phyloP scores from a whole-genome alignment of 2,329 filamentous ascomycete species.

The Raffaelea arxii region DNA sequence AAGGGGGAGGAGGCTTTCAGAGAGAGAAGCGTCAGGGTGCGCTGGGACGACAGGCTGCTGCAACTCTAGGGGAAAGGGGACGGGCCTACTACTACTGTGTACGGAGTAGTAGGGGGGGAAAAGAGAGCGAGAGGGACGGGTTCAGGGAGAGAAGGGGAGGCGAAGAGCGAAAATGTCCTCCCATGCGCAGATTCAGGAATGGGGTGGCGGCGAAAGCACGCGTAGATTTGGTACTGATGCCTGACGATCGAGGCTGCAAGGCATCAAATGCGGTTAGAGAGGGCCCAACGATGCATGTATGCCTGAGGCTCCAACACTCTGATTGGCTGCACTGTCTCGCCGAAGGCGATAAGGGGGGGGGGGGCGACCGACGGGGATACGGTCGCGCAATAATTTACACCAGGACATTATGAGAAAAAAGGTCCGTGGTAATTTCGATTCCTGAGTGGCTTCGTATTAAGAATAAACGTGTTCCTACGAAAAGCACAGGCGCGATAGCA shows the following conservation, averaged over 20 bases:
- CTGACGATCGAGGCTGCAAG: constrained; percentile 11
- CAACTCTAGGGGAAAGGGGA: background rate
- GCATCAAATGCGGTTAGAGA: constrained; percentile 2
- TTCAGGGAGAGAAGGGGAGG: background rate
- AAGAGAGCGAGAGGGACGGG: constrained; percentile 2
- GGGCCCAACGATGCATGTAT: constrained; percentile 1
- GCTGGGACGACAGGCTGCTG: background rate
- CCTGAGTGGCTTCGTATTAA: too few species aligned
- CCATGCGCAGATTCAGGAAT: constrained; percentile 12
- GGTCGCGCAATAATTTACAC: background rate
- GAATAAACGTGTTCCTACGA: too few species aligned
- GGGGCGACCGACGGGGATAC: background rate
- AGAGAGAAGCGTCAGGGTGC: background rate
- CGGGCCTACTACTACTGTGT: background rate
- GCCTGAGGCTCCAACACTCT: constrained; percentile 10
- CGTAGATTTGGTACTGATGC: constrained; percentile 16
- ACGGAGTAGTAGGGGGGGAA: background rate
- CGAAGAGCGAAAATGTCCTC: constrained; percentile 7
- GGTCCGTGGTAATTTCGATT: background rate
- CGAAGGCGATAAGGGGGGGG: constrained; percentile 3
- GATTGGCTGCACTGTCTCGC: constrained; percentile 3
- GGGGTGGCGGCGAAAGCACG: constrained; percentile 5
- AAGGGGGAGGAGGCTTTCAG: constrained; percentile 1
- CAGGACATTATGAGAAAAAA: background rate
- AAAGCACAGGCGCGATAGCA: too few species aligned